Conservation (phyloP, 163 green algal genomes). For the Scenedesmus sp. region DNA sequence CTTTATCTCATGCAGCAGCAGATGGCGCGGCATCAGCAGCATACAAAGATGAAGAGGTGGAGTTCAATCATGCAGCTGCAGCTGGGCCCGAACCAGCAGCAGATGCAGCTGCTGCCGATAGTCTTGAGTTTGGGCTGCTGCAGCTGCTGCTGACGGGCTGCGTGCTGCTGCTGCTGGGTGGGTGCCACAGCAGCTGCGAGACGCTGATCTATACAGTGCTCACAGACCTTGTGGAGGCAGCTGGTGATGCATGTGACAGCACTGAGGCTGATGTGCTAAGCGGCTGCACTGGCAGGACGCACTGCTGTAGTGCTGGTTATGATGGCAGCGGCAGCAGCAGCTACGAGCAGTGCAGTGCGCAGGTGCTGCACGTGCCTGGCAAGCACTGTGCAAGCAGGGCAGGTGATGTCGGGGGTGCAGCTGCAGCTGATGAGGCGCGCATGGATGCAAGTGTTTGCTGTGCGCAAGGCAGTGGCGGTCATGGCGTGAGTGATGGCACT, state of each 20-base stretch:
- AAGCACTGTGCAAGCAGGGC: neutral
- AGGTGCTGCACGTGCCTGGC: neutral
- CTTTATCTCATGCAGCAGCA: neutral
- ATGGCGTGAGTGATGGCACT: neutral
- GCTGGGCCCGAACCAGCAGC: neutral
- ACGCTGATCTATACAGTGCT: conserved; percentile 29
- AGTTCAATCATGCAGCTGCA: neutral
- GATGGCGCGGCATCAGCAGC: neutral
- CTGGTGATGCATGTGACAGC: neutral
- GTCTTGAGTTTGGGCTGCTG: conserved; percentile 21
- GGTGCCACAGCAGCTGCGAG: conserved; percentile 39
- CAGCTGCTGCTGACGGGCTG: conserved; percentile 5
- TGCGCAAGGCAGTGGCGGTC: neutral
- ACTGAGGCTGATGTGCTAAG: neutral
- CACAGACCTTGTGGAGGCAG: neutral
- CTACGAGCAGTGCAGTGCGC: neutral
- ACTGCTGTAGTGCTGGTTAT: neutral
- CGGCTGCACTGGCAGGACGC: neutral
- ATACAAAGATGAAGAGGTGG: neutral
- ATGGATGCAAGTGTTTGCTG: neutral
- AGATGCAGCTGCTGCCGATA: neutral
- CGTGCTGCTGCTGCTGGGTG: conserved; percentile 14
- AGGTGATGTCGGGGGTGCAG: neutral
- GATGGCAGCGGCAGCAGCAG: neutral
- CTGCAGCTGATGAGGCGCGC: neutral